Conservation (phyloP, 305 asterid genomes). For the Fraxinus sp. region DNA sequence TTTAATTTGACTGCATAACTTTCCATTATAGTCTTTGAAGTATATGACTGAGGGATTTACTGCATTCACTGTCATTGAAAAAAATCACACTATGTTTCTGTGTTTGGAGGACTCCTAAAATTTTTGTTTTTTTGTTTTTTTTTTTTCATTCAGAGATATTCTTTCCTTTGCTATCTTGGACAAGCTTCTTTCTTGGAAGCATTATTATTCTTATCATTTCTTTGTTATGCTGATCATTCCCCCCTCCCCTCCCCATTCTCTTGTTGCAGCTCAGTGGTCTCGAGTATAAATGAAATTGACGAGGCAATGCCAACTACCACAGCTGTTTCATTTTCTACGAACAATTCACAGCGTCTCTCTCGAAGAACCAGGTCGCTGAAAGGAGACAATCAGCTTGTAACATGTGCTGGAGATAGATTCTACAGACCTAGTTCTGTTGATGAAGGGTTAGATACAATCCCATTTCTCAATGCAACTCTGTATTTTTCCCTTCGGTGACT, state of each 20-base stretch:
- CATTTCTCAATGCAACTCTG: conserved; percentile 21
- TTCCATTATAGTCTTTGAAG: conserved; percentile 9
- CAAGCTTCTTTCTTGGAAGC: conserved; percentile 15
- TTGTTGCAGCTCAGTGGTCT: conserved; percentile 75
- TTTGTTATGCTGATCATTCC: conserved; percentile 23
- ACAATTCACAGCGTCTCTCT: conserved; percentile 73
- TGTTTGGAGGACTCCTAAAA: conserved; percentile 12
- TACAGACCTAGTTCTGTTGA: conserved; percentile 68
- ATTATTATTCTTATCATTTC: background rate
- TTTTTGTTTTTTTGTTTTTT: background rate
- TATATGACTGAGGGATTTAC: conserved; percentile 18
- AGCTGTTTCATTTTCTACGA: conserved; percentile 54
- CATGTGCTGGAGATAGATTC: conserved; percentile 61
- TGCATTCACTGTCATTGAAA: conserved; percentile 8
- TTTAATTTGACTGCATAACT: conserved; percentile 8
- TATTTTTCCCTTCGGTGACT: conserved; percentile 17
- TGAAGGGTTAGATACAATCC: conserved; percentile 67
- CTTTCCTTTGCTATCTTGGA: conserved; percentile 21
- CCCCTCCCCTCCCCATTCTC: conserved; percentile 28
- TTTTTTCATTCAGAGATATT: conserved; percentile 5
- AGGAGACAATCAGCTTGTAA: conserved; percentile 62
- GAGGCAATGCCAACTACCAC: conserved; percentile 71
- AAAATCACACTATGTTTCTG: conserved; percentile 7
- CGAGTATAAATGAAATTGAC: conserved; percentile 66
- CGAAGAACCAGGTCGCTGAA: conserved; percentile 88